Conservation (phyloP, 2,329 filamentous ascomycete species). For the Fusarium sp. region DNA sequence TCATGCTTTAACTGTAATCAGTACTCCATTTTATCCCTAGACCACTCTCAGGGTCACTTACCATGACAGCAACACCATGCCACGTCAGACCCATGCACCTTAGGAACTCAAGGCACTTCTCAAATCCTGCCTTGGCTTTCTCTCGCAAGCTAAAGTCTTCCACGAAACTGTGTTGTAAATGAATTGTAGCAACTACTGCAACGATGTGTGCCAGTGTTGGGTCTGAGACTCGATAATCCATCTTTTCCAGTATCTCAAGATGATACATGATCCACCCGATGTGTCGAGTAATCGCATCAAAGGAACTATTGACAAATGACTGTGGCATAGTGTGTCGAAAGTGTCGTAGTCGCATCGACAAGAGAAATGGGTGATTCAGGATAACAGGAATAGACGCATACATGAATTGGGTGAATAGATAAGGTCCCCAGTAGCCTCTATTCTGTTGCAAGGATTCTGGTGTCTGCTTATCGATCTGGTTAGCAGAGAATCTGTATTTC, state of each 20-base stretch:
- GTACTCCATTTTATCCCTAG: fast-evolving
- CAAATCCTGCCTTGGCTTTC: background rate
- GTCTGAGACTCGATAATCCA: background rate
- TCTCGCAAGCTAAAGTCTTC: background rate
- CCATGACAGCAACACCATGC: background rate
- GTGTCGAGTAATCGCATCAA: background rate
- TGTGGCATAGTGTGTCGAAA: background rate
- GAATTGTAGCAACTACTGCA: background rate
- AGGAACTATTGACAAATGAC: background rate
- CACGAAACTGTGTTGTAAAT: background rate
- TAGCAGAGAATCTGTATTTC: background rate
- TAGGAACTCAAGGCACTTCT: background rate
- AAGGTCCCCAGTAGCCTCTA: background rate
- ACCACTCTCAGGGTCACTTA: background rate
- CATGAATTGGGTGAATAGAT: background rate
- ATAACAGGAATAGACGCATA: conserved; percentile 4
- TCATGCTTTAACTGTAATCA: background rate
- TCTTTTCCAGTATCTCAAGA: background rate
- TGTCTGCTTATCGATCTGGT: background rate
- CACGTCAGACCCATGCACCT: background rate
- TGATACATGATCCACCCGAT: conserved; percentile 4
- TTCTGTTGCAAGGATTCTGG: background rate
- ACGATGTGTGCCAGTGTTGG: background rate
- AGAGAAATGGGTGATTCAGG: background rate
- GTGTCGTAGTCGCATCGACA: background rate